phyloP scores from a whole-genome alignment of 305 asterid species.

The Vinca major region DNA sequence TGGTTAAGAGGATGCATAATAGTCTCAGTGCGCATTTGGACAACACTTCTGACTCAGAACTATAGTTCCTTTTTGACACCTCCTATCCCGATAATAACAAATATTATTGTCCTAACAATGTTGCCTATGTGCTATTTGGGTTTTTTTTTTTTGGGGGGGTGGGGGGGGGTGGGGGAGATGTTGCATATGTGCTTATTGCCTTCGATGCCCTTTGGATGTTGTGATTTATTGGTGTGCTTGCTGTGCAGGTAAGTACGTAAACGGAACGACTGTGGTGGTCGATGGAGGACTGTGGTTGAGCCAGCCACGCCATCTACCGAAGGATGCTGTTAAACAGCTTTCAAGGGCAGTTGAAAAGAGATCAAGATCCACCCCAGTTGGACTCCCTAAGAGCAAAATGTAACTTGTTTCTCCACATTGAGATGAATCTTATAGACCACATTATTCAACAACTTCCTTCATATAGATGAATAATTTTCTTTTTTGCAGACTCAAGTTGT shows the following conservation, averaged over 20 bases:
- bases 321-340: conserved; percentile 36
- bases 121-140: no score
- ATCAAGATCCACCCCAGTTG: conserved; percentile 38
- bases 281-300: conserved; percentile 56
- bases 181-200: no score
- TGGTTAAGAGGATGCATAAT: background rate
- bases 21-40: no score
- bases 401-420: conserved; percentile 7
- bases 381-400: conserved; percentile 37
- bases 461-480: background rate
- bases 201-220: background rate
- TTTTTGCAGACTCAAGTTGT: no score
- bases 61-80: no score
- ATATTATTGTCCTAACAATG: no score
- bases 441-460: background rate
- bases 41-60: no score
- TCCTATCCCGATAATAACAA: background rate
- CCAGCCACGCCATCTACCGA: conserved; percentile 35
- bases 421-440: background rate
- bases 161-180: no score
- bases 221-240: background rate
- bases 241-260: conserved; percentile 34
- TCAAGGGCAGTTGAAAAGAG: conserved; percentile 40
- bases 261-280: conserved; percentile 38
- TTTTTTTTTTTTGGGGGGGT: no score